Evolutionary conservation across 345 rosid species (phyloP), one percentile per base, ranked within the genome.

Genomic region (Isatis tinctoria): DNA sequence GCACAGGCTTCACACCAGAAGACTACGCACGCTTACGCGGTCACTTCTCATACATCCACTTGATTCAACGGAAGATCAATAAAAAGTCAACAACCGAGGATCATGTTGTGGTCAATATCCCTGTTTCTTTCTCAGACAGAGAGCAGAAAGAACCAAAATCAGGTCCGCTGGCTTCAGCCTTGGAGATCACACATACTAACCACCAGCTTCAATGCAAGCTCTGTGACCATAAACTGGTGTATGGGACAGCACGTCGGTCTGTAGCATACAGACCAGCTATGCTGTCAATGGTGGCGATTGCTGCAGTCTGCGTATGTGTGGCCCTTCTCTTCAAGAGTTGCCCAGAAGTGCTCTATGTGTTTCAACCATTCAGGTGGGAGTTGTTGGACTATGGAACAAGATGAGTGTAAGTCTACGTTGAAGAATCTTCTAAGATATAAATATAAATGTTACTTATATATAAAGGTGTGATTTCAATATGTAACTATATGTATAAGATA

Each of bases 361-460:
- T 92, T 84, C 90, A 87, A 20, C 98, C 99, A 9, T 96, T 96
- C 90, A 85, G 98, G 87, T 96, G 99, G 99, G 99, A 96, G 78
- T 51, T 84, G 82, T 56, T 95, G 84, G 90, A 83, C 33, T 95
- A 82, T 41, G 99, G 98, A 83, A 70, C 98, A 70, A 87, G 86
- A 82, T 93, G 61, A 74, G 36, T 41, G 37, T 36, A 56, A 68
- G 74, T 51, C 69, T 57, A 17, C 33, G 57, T 17, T 39, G 65
- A 52, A 54, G 47, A 33, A 24, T 60, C 73, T 48, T 59, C 74
- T 10, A 51, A 44, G 58, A 67, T 60, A 70, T 63, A 56, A 44
- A 20, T 64, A 71, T 14, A 48, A 28, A 57, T 72, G 53, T 48
- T 54, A 44, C 75, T 43, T 72, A 65, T 72, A 70, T 70, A 41